Base-by-base conservation (phyloP, 1,284 basidiomycete genomes). In the Trichosporon inkin region DNA sequence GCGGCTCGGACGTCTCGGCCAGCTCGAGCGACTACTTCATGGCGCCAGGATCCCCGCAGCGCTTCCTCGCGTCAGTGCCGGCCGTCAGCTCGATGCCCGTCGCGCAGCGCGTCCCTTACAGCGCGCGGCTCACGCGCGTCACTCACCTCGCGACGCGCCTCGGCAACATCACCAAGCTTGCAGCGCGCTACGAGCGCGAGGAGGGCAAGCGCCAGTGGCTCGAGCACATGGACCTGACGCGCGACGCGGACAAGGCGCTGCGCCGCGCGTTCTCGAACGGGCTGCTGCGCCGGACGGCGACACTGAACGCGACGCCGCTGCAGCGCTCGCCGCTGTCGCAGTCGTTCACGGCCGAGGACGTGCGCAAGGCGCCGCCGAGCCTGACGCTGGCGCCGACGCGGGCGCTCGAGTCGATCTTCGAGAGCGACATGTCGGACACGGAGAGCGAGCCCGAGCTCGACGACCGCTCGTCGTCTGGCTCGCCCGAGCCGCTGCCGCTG, bases 131-230 rank as follows among this genome's bases (percentile, higher is more conserved):
- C 19, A 64, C 71, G n/a, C 64, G 68, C 11, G 61, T 78, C 20
- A 71, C 69, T 10, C 59, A 67, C 22, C 66, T 79, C 49, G 72
- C 73, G 2, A 63, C 67, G 4, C 69, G 74, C 28, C 40, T 74
- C 16, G 61, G 58, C 56, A 63, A 67, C 60, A 70, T 76, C 61
- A 71, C 67, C 55, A 71, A 71, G 60, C 71, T 78, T 28, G 63
- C 62, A 6, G 47, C 56, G 14, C 62, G 68, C 53, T 75, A 78
- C 65, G 71, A 76, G 58, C 64, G 71, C 11, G 78, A 78, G 55
- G 73, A 78, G 63, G 70, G 69, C 58, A 77, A 75, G 64, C 65
- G 78, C 55, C 47, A 57, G 40, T 77, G 72, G 73, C 66, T 76
- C n/a, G 75, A 77, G 57, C 62, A 65, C 24, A 58, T 77, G 14